Evolutionary conservation across 2,329 filamentous ascomycete species (phyloP).

Genomic region (Penicillium sp.): DNA sequence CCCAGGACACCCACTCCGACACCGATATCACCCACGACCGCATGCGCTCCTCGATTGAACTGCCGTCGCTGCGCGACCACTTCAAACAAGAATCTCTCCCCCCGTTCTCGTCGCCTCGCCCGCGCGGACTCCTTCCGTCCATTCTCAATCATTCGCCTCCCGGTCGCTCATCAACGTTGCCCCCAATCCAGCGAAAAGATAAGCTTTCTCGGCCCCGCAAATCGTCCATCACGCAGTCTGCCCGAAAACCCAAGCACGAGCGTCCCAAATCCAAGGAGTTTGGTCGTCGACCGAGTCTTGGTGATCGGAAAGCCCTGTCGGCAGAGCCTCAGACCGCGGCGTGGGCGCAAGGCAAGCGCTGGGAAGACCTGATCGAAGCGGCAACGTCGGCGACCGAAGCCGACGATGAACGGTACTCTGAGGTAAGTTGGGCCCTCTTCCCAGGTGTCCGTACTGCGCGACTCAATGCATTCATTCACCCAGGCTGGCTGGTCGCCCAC

Average conservation of each 20-base stretch:
- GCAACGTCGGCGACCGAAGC: conserved; percentile 89
- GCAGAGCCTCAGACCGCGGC: conserved; percentile 77
- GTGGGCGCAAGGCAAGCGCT: conserved; percentile 74
- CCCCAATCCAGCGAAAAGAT: conserved; percentile 72
- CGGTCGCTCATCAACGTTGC: conserved; percentile 81
- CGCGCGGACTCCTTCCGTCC: conserved; percentile 75
- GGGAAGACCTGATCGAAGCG: conserved; percentile 95
- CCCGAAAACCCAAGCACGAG: conserved; percentile 73
- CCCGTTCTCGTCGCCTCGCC: conserved; percentile 58
- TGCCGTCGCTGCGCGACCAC: conserved; percentile 66
- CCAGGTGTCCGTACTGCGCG: not conserved
- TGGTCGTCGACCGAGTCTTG: conserved; percentile 68
- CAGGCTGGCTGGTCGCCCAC: conserved; percentile 43
- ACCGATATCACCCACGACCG: conserved; percentile 63
- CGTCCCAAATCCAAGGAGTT: conserved; percentile 74
- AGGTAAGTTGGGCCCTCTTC: conserved; percentile 58
- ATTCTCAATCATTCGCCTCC: conserved; percentile 76
- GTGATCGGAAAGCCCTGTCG: conserved; percentile 78
- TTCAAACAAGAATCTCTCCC: conserved; percentile 72
- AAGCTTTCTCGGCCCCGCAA: conserved; percentile 74
- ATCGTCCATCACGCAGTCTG: conserved; percentile 78
- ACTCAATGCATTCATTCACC: not conserved
- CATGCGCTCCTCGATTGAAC: conserved; percentile 64
- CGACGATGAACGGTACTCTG: conserved; percentile 74
- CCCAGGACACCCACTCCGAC: conserved; percentile 69